phyloP scores from a whole-genome alignment of 805 yeast species.

The Komagataella mondaviorum region DNA sequence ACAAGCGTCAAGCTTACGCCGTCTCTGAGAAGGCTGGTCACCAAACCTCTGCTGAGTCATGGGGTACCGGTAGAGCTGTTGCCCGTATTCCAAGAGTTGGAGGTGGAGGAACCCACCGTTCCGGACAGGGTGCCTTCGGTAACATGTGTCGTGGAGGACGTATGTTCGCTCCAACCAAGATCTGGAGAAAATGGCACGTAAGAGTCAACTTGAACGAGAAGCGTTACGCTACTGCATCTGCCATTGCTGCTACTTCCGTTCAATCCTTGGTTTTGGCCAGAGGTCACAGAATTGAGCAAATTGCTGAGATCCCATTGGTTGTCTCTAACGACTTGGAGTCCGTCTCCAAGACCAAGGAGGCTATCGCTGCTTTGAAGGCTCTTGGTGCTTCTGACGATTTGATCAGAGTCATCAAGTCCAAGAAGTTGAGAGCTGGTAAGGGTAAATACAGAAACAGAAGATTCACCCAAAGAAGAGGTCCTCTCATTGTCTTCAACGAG shows the following conservation, averaged over 20 bases:
- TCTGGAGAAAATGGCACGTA: conserved; percentile 99
- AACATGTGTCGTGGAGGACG: conserved; percentile 99
- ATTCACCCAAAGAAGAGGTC: conserved; percentile 99
- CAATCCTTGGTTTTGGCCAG: conserved; percentile 98
- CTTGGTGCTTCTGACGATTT: conserved; percentile 98
- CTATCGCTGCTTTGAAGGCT: conserved; percentile 95
- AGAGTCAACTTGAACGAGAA: conserved; percentile 99
- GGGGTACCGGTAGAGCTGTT: conserved; percentile 99
- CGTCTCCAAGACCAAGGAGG: conserved; percentile 94
- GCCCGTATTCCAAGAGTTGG: conserved; percentile 99
- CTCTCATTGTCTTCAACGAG: conserved; percentile 94
- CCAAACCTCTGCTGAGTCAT: conserved; percentile 99
- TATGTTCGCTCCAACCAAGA: conserved; percentile 99
- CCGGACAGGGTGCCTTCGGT: conserved; percentile 99
- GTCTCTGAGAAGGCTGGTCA: conserved; percentile 99
- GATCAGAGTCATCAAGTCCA: conserved; percentile 94
- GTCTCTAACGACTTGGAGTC: conserved; percentile 88
- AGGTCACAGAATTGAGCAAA: conserved; percentile 99
- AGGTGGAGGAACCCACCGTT: conserved; percentile 99
- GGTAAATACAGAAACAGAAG: conserved; percentile 99
- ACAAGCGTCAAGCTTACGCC: conserved; percentile 99
- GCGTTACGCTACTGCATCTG: conserved; percentile 99
- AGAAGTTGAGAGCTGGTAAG: conserved; percentile 99
- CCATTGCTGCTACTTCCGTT: conserved; percentile 97
- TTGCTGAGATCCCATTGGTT: conserved; percentile 97